Percentiles rank a stretch among this genome's conserved stretches.
These are phyloP conservation scores for Phaeotremella fagi DNA, from an alignment of 768 basidiomycete genomes.

Conservation along the genomic window DNA sequence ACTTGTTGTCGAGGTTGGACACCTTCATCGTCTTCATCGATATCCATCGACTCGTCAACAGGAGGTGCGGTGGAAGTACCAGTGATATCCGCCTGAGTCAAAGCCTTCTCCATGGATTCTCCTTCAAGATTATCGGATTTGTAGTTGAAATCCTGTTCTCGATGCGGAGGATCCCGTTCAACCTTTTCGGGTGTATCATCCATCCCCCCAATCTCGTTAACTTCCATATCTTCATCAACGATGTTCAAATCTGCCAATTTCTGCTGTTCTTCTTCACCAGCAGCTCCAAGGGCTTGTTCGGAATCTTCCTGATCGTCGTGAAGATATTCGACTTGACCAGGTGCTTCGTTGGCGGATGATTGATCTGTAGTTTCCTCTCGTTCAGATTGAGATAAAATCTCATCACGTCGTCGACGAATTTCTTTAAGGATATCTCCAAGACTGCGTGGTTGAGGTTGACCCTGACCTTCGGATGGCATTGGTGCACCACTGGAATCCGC, in stretches of 20 bases:
- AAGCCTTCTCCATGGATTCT: constrained; percentile 49
- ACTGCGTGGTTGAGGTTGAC: constrained; percentile 55
- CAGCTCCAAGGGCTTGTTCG: constrained; percentile 78
- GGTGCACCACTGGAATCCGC: constrained; percentile 34
- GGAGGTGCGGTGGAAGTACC: constrained; percentile 8
- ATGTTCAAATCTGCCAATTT: constrained; percentile 76
- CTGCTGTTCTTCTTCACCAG: constrained; percentile 77
- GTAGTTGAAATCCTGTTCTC: not conserved
- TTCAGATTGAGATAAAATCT: constrained; percentile 55
- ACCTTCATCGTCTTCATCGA: constrained; percentile 56
- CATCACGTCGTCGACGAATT: constrained; percentile 74
- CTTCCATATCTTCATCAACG: constrained; percentile 56
- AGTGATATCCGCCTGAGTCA: constrained; percentile 47
- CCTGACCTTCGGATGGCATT: constrained; percentile 22
- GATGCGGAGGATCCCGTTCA: constrained; percentile 3
- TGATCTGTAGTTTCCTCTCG: constrained; percentile 32
- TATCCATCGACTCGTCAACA: constrained; percentile 44
- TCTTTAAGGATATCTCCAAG: constrained; percentile 79
- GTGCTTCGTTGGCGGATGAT: constrained; percentile 26
- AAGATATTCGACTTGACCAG: constrained; percentile 64
- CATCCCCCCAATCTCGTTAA: constrained; percentile 19
- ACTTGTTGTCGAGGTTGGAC: constrained; percentile 42
- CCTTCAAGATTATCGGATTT: constrained; percentile 8
- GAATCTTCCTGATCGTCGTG: constrained; percentile 57
- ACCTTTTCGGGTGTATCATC: constrained; percentile 27